phyloP scores from a whole-genome alignment of 2,329 filamentous ascomycete genomes.

The Emergomyces orientalis region DNA sequence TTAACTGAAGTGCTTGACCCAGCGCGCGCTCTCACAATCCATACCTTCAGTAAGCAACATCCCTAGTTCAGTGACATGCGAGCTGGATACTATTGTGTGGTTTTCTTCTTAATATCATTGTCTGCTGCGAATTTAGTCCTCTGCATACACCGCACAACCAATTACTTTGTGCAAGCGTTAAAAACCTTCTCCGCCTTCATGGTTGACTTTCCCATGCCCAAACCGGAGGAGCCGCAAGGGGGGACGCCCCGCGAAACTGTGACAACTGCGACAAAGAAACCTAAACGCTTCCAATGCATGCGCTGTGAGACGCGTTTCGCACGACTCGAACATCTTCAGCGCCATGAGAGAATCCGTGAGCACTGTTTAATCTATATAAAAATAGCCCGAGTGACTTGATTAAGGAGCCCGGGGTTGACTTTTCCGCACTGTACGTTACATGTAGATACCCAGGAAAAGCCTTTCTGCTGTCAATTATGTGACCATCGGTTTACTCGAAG shows the following conservation, averaged over 20 bases:
- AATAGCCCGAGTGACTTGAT: neutral
- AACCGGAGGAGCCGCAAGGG: neutral
- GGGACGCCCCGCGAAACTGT: neutral
- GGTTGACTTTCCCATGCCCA: neutral
- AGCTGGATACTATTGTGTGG: neutral
- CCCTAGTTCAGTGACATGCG: neutral
- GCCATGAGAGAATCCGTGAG: constrained; percentile 31
- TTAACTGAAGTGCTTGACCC: neutral
- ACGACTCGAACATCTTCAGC: constrained; percentile 34
- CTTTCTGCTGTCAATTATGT: constrained; percentile 32
- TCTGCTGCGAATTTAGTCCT: neutral
- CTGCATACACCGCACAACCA: neutral
- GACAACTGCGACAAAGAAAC: neutral
- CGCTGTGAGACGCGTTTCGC: constrained; percentile 17
- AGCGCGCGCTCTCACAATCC: no score
- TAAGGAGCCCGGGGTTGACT: neutral
- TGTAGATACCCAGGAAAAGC: constrained; percentile 33
- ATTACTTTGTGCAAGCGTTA: neutral
- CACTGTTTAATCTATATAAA: neutral
- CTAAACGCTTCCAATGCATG: constrained; percentile 6
- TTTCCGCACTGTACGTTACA: neutral
- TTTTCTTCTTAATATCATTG: neutral
- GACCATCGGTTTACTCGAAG: constrained; percentile 36
- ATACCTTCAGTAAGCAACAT: neutral
- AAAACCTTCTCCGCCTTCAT: neutral